A percentile compares a stretch with the other conserved stretches of the same genome.
These are phyloP conservation scores for Chrysosporium keratinophilum DNA, from an alignment of 2,329 filamentous ascomycete species.

Conservation along the genomic window DNA sequence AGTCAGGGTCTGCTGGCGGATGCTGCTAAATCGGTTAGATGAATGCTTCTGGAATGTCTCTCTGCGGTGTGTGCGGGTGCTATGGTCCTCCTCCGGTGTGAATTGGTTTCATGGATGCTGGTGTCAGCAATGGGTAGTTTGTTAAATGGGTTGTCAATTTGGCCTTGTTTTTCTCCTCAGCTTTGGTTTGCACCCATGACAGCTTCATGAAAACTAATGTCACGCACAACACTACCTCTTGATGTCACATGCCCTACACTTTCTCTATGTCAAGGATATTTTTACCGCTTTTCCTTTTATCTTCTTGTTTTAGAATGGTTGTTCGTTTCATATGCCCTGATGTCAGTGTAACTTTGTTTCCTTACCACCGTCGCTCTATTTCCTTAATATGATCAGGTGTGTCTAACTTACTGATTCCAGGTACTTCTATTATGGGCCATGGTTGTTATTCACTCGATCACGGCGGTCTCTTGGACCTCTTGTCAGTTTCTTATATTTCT, in stretches of 20 bases:
- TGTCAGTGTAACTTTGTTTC: conserved; percentile 4
- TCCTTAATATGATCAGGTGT: conserved; percentile 1
- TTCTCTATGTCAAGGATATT: conserved; percentile 13
- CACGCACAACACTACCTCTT: conserved; percentile 5
- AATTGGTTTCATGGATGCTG: conserved; percentile 10
- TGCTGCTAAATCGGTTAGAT: conserved; percentile 62
- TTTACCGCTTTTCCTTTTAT: conserved; percentile 19
- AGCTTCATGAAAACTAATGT: conserved; percentile 12
- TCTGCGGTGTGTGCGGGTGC: not conserved
- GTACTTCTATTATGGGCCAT: not conserved
- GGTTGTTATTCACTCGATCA: not conserved
- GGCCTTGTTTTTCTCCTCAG: conserved; percentile 9
- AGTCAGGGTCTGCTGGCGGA: conserved; percentile 70
- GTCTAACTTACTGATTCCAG: not conserved
- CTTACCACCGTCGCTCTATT: conserved; percentile 11
- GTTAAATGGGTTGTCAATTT: conserved; percentile 12
- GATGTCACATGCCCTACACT: conserved; percentile 7
- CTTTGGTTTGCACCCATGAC: conserved; percentile 9
- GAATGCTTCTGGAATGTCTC: conserved; percentile 6
- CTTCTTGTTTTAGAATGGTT: conserved; percentile 22
- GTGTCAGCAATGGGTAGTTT: conserved; percentile 11
- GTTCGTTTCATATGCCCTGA: conserved; percentile 10
- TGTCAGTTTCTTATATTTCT: not conserved
- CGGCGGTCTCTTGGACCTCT: not conserved
- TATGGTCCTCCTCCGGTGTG: conserved; percentile 5